Percentiles rank a stretch among this genome's conserved stretches.
phyloP scores from a whole-genome alignment of 2,329 filamentous ascomycete genomes.

The Sporothrix pallida region DNA sequence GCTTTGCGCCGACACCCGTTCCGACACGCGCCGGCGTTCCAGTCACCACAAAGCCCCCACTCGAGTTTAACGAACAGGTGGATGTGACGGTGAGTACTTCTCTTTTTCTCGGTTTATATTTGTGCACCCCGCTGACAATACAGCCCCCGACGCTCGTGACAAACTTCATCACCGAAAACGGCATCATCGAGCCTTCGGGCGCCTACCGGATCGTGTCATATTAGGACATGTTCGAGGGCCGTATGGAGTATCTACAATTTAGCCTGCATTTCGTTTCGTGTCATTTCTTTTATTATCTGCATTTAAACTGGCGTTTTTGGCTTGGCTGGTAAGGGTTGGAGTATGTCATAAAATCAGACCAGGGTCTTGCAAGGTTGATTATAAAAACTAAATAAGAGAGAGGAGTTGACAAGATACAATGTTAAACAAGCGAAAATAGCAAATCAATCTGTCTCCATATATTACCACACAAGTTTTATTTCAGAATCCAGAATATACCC shows the following conservation, averaged over 20 bases:
- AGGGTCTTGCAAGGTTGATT: constrained; percentile 2
- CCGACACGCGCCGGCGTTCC: constrained; percentile 39
- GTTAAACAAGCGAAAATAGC: not conserved
- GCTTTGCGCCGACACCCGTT: constrained; percentile 62
- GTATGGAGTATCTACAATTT: not conserved
- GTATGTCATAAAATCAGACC: not conserved
- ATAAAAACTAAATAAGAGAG: not conserved
- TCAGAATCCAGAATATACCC: not conserved
- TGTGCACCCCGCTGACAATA: not conserved
- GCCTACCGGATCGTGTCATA: constrained; percentile 37
- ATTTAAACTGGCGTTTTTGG: not conserved
- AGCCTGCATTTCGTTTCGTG: not conserved
- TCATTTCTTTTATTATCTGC: not conserved
- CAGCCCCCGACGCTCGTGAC: constrained; percentile 72
- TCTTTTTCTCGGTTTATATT: not conserved
- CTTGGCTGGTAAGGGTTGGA: constrained; percentile 2
- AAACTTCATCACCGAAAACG: constrained; percentile 77
- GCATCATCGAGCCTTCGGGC: constrained; percentile 53
- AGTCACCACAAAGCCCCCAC: constrained; percentile 45
- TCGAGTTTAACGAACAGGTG: constrained; percentile 58
- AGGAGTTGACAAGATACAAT: constrained; percentile 1
- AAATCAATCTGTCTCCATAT: not conserved
- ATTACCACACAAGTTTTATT: not conserved
- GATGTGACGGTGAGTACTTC: constrained; percentile 70
- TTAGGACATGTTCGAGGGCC: constrained; percentile 11